Evolutionary conservation across 2,329 filamentous ascomycete genomes (phyloP), one percentile per base, ranked within the genome.

Genomic region (Ophiostoma montium): DNA sequence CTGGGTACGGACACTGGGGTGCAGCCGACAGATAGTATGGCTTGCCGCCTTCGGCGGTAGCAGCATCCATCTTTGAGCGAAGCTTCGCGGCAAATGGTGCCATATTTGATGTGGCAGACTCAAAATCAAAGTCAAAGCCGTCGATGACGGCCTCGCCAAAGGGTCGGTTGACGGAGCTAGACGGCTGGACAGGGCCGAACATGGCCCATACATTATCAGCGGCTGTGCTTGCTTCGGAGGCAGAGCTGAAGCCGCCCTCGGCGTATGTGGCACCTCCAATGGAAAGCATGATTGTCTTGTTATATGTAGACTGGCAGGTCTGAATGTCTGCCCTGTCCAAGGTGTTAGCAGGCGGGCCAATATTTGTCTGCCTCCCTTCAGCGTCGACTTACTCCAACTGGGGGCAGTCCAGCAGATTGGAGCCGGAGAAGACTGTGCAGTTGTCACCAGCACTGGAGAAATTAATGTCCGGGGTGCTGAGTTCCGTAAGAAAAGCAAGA

Each of bases 111-210:
- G 74, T 72, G 3, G 63, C 62, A 5, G 74, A 68, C 64, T 87
- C 83, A 53, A 87, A 80, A 61, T 88, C 84, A 54, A 87, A 78
- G 63, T 88, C 84, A 61, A 88, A 86, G 5, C 84, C 84, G 60
- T 88, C 82, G 38, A 88, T 65, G 4, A 76, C 68, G 10, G 78
- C 75, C 12, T 65, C 63, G 48, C 80, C 80, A 60, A 87, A 87
- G 1, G 84, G 84, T 9, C 84, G 76, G 50, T 75, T 69, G 8
- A 66, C 66, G 1, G 61, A 63, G 36, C 63, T 68, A 30, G 63
- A 66, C 12, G 63, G 57, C 35, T 62, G 58, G 8, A 63, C 59
- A 5, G 82, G 78, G 2, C 84, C 84, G 60, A 86, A 87, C 54
- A 80, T 82, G 46, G 74, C 68, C 83, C 83, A 88, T 50, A 88